These are phyloP conservation scores for Sistotremastrum niveocremeum DNA, from an alignment of 768 basidiomycete genomes.

Conservation along the genomic window DNA sequence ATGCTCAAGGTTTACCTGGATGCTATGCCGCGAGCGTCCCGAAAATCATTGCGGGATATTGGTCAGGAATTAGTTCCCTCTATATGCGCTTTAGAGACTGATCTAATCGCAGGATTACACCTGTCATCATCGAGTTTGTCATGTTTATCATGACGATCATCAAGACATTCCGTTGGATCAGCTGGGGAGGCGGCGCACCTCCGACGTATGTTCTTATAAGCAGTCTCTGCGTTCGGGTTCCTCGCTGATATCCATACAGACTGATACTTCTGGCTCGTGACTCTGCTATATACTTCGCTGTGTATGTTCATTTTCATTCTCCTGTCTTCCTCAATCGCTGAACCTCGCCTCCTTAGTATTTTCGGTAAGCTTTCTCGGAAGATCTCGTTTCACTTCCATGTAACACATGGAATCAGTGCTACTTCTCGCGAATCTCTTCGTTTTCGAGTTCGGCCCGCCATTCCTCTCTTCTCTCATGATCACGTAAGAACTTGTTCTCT, in stretches of 20 bases:
- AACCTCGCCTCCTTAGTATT: too few relatives aligned
- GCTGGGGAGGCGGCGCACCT: not conserved
- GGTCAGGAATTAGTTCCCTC: not conserved
- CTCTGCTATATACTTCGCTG: constrained; percentile 5
- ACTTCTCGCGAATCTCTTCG: constrained; percentile 6
- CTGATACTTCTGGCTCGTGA: constrained; percentile 2
- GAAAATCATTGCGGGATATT: constrained; percentile 4
- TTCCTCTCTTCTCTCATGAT: constrained; percentile 4
- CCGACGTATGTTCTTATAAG: constrained; percentile 5
- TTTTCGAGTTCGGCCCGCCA: constrained; percentile 6
- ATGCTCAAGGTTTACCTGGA: constrained; percentile 3
- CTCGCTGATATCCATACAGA: not conserved
- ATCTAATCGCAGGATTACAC: not conserved
- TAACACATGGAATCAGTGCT: not conserved
- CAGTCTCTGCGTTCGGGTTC: not conserved
- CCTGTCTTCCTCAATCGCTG: not conserved
- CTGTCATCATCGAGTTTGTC: constrained; percentile 5
- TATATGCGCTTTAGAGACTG: not conserved
- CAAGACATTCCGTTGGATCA: constrained; percentile 2
- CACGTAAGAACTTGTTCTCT: not conserved
- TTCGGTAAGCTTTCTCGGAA: too few relatives aligned
- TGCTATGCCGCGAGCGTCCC: constrained; percentile 7
- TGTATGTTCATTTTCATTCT: constrained; percentile 2
- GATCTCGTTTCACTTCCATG: too few relatives aligned
- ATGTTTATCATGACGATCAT: constrained; percentile 2